Base-by-base conservation (phyloP, 139 green algal species). In the Trebouxia sp. region DNA sequence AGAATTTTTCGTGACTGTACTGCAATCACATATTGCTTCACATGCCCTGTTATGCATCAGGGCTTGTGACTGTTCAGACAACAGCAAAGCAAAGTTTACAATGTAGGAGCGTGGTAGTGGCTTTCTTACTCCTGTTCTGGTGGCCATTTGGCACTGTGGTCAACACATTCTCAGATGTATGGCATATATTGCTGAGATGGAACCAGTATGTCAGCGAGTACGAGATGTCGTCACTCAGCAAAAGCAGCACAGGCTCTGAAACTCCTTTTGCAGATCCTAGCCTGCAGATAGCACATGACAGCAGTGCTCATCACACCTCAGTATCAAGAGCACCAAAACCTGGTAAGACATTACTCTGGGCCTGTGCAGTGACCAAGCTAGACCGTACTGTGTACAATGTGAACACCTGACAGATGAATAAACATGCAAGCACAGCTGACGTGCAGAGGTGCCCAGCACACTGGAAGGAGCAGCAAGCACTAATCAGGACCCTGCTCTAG, bases 181-280 rank as follows among this genome's bases (percentile, higher is more conserved):
- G 77, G 24, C 37, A 48, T 32, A 72, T 83, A 15, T 28, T 86
- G 55, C 20, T 37, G 51, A 83, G 56, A 65, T 88, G 84, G 84
- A 74, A 79, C 26, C 76, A 79, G 20, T 76, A 80, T 76, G 72
- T 67, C 30, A 35, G 39, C 4, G 75, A 81, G 75, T 77, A 80
- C 56, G 75, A 85, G 75, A 67, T 75, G 32, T 66, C 82, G 26
- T 65, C 66, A 5, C 9, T 48, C 43, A 58, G 30, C 50, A 80
- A 10, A 38, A 38, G 41, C 11, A 43, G 17, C 41, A 32, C 35
- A 72, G n/a, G 20, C 3, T 1, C 35, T n/a, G 20, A 43, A 30
- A 72, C 32, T 15, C 15, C 62, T 28, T 39, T 72, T 72, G 62
- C 62, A 45, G 47, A 53, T 53, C 14, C 20, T 1, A 53, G 4